phyloP scores from a whole-genome alignment of 148 eudicot species.

The Rhododendron henanense region DNA sequence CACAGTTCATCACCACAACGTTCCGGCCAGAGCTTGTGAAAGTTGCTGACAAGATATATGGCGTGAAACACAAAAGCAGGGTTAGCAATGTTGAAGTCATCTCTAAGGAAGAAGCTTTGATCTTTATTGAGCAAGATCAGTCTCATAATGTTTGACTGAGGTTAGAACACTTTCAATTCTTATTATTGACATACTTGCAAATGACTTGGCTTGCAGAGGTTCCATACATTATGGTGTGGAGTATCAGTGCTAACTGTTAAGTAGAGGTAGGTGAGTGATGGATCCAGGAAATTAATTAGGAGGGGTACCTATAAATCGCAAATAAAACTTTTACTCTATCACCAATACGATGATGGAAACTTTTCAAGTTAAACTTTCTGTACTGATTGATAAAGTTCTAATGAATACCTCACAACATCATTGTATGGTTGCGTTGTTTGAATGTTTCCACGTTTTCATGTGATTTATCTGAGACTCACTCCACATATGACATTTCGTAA shows the following conservation, averaged over 20 bases:
- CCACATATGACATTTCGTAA: background rate
- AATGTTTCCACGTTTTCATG: background rate
- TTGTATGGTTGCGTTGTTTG: background rate
- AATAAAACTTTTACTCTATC: background rate
- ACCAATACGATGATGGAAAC: background rate
- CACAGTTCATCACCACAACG: slow-evolving; percentile 90
- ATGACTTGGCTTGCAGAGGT: slow-evolving; percentile 11
- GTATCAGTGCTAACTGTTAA: background rate
- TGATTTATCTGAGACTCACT: background rate
- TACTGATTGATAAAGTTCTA: background rate
- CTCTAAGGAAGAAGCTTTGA: slow-evolving; percentile 71
- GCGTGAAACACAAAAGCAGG: slow-evolving; percentile 84
- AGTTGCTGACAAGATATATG: slow-evolving; percentile 93
- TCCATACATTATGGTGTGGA: background rate
- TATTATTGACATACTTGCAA: background rate
- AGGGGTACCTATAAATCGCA: background rate
- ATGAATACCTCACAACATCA: background rate
- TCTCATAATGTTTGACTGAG: slow-evolving; percentile 55
- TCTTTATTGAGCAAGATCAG: slow-evolving; percentile 88
- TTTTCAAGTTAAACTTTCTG: background rate
- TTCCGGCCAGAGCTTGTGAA: slow-evolving; percentile 90
- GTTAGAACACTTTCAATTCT: background rate
- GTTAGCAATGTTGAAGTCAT: slow-evolving; percentile 80
- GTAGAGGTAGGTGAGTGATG: background rate
- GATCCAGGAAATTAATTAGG: background rate